Evolutionary conservation across 2,329 filamentous ascomycete species (phyloP).

Genomic region (Xylariomycetidae sp.): DNA sequence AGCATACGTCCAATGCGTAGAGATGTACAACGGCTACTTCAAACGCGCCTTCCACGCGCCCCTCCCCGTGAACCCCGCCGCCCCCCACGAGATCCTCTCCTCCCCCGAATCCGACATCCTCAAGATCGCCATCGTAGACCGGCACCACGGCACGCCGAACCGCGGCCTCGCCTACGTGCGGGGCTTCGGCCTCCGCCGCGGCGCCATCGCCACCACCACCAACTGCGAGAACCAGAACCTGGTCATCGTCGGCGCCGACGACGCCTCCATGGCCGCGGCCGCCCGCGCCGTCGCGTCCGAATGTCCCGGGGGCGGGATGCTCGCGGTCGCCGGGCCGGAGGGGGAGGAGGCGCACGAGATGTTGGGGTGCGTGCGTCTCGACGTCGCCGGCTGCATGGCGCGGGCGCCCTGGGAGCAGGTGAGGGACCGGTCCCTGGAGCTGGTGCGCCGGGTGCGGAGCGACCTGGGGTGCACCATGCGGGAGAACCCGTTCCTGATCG

Average conservation of each 20-base stretch:
- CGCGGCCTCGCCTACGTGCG: slow-evolving; percentile 17
- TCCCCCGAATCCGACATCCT: slow-evolving; percentile 25
- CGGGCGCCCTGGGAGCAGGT: no score
- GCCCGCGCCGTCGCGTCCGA: slow-evolving; percentile 9
- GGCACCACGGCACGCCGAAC: slow-evolving; percentile 14
- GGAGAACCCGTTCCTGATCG: slow-evolving; percentile 19
- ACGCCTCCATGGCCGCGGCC: slow-evolving; percentile 16
- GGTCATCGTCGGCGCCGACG: slow-evolving; percentile 15
- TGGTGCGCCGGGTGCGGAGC: slow-evolving; percentile 9
- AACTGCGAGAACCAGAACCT: slow-evolving; percentile 22
- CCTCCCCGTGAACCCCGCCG: slow-evolving; percentile 3
- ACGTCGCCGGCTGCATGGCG: slow-evolving; percentile 21
- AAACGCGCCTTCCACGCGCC: slow-evolving; percentile 19
- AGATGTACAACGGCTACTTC: slow-evolving; percentile 23
- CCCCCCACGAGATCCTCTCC: slow-evolving; percentile 22
- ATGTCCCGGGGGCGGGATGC: slow-evolving; percentile 12
- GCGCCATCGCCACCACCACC: slow-evolving; percentile 20
- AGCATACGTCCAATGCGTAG: slow-evolving; percentile 18
- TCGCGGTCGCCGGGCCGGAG: no score
- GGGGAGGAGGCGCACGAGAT: no score
- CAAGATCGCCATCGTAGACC: slow-evolving; percentile 18
- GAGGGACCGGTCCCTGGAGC: slow-evolving; percentile 13
- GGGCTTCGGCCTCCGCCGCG: slow-evolving; percentile 11
- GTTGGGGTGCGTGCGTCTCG: slow-evolving; percentile 14
- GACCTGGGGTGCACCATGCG: slow-evolving; percentile 13